Evolutionary conservation across 2,329 filamentous ascomycete genomes (phyloP).

Genomic region (Lecanosticta acicola): DNA sequence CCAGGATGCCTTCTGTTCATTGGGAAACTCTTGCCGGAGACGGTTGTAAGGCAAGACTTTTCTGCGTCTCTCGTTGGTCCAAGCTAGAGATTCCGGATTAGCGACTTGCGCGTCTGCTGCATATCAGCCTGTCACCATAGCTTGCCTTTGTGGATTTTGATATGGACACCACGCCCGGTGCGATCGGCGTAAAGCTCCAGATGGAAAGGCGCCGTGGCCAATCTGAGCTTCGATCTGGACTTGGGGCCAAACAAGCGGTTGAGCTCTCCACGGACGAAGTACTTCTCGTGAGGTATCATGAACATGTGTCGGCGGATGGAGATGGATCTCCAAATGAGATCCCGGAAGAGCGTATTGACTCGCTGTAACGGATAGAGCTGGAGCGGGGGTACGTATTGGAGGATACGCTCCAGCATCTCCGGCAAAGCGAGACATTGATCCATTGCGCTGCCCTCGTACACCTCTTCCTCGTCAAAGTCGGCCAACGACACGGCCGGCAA

Average conservation of each 20-base stretch:
- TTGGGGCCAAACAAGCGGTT: background rate
- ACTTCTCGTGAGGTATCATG: conserved; percentile 1
- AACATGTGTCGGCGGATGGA: background rate
- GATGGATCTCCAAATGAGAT: background rate
- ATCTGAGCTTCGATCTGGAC: background rate
- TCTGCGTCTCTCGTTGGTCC: background rate
- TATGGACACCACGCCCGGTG: background rate
- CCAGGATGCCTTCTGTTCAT: background rate
- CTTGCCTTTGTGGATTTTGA: too few relatives aligned
- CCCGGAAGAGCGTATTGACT: background rate
- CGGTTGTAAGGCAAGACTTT: background rate
- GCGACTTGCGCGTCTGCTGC: background rate
- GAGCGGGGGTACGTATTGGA: background rate
- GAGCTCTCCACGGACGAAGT: background rate
- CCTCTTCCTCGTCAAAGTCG: background rate
- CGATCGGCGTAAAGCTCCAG: background rate
- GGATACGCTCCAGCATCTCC: background rate
- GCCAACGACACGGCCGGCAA: too few relatives aligned
- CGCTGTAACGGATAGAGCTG: background rate
- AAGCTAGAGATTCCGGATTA: background rate
- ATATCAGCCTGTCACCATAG: background rate
- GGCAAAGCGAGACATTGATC: background rate
- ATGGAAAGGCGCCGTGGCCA: background rate
- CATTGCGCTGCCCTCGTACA: background rate
- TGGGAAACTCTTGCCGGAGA: background rate